phyloP scores from a whole-genome alignment of 352 stramenopile species.

The Phytophthora hybrid region DNA sequence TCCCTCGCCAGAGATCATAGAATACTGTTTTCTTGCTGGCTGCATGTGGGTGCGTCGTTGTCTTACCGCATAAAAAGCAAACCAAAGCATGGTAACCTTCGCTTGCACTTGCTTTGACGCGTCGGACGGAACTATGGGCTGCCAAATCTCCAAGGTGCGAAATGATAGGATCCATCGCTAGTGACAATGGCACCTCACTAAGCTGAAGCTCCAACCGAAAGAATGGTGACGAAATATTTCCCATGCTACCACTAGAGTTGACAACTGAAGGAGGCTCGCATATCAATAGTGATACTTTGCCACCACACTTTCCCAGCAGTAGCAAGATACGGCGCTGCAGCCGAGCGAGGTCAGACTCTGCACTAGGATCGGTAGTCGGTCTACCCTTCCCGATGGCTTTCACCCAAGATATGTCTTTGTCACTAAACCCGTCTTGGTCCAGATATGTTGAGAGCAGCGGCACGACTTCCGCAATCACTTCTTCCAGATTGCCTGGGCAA shows the following conservation, averaged over 20 bases:
- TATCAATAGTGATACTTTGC: slow-evolving; percentile 55
- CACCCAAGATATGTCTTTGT: slow-evolving; percentile 10
- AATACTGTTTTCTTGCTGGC: slow-evolving; percentile 72
- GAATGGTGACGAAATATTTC: slow-evolving; percentile 35
- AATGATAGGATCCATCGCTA: slow-evolving; percentile 63
- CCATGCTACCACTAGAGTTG: slow-evolving; percentile 20
- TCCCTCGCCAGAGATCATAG: slow-evolving; percentile 59
- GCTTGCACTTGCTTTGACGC: slow-evolving; percentile 66
- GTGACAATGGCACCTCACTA: slow-evolving; percentile 45
- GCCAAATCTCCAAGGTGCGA: slow-evolving; percentile 61
- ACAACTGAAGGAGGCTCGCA: slow-evolving; percentile 39
- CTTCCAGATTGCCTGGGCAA: slow-evolving; percentile 38
- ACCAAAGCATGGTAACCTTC: slow-evolving; percentile 79
- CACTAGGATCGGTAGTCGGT: slow-evolving; percentile 15
- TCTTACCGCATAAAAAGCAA: slow-evolving; percentile 78
- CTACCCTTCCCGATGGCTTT: slow-evolving; percentile 15
- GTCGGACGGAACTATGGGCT: slow-evolving; percentile 57
- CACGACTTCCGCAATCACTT: slow-evolving; percentile 48
- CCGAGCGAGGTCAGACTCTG: slow-evolving; percentile 46
- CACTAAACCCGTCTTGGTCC: slow-evolving; percentile 43
- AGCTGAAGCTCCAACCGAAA: slow-evolving; percentile 59
- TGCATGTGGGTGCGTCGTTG: slow-evolving; percentile 66
- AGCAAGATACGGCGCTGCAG: slow-evolving; percentile 72
- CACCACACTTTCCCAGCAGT: slow-evolving; percentile 64
- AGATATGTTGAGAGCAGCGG: slow-evolving; percentile 66